A percentile compares a stretch with the other conserved stretches of the same genome.
Conservation (phyloP, 75 land plant species). For the Picea sitchensis region DNA sequence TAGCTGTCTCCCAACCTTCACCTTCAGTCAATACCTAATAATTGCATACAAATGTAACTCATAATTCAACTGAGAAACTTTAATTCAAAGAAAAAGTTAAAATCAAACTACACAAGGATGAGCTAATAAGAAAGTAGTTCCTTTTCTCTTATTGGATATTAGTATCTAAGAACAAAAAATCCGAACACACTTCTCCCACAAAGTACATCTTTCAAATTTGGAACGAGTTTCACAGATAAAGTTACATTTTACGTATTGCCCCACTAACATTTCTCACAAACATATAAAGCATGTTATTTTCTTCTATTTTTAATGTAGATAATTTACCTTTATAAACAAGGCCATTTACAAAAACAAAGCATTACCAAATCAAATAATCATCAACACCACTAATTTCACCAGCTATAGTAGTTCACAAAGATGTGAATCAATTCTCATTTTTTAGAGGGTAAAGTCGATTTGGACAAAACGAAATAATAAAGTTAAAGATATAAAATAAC, state of each 20-base stretch:
- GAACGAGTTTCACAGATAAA: not conserved
- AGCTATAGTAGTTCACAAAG: no score
- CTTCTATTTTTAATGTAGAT: no score
- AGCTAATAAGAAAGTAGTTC: not conserved
- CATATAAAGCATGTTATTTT: no score
- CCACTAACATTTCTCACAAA: not conserved
- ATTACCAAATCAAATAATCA: no score
- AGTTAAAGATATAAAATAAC: no score
- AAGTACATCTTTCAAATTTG: not conserved
- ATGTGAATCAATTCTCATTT: no score
- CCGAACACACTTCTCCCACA: not conserved
- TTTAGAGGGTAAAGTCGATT: no score
- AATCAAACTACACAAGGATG: not conserved
- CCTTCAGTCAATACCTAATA: constrained; percentile 72
- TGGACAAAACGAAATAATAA: no score
- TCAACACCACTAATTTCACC: no score
- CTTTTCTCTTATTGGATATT: not conserved
- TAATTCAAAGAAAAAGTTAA: not conserved
- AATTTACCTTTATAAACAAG: no score
- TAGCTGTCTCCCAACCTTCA: constrained; percentile 91
- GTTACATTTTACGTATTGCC: not conserved
- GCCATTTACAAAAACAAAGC: no score
- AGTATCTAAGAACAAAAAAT: not conserved
- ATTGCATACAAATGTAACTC: not conserved
- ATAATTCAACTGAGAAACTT: not conserved